Percentiles rank a stretch among this genome's conserved stretches.
Evolutionary conservation across 805 yeast genomes (phyloP).

Genomic region (Zygosaccharomyces lentus): DNA sequence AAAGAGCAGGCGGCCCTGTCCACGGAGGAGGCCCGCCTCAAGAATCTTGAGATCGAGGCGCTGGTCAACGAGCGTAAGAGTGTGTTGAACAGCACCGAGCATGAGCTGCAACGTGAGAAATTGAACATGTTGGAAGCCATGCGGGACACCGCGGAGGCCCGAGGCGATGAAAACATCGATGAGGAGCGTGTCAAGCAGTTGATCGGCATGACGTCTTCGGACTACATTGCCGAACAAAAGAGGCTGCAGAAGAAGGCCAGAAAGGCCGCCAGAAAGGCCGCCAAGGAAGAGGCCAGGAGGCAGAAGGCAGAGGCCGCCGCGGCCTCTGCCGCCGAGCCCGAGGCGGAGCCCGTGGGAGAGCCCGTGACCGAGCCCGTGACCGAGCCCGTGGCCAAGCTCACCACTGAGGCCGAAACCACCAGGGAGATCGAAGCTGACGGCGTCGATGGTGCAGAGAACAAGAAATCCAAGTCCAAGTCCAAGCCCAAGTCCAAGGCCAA

Average conservation of each 20-base stretch:
- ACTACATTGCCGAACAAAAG: slow-evolving; percentile 23
- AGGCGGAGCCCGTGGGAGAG: neutral
- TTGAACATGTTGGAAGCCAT: slow-evolving; percentile 35
- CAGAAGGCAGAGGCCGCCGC: slow-evolving; percentile 19
- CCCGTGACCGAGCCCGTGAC: neutral
- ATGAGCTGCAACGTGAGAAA: slow-evolving; percentile 38
- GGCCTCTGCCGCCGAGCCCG: slow-evolving; percentile 1
- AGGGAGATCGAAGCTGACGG: no score
- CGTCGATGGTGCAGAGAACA: no score
- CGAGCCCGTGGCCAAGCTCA: slow-evolving; percentile 8
- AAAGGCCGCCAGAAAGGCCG: slow-evolving; percentile 9
- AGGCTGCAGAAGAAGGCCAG: slow-evolving; percentile 13
- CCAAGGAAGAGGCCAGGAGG: slow-evolving; percentile 7
- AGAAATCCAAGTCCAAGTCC: no score
- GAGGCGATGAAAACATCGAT: slow-evolving; percentile 30
- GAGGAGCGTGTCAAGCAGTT: slow-evolving; percentile 32
- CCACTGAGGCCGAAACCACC: neutral
- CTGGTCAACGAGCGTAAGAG: slow-evolving; percentile 37
- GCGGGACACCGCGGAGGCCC: slow-evolving; percentile 39
- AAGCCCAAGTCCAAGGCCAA: no score
- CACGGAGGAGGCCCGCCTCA: slow-evolving; percentile 35
- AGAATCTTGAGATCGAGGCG: slow-evolving; percentile 38
- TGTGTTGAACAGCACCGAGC: slow-evolving; percentile 35
- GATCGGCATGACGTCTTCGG: slow-evolving; percentile 33
- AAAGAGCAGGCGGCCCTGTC: slow-evolving; percentile 36